phyloP scores from a whole-genome alignment of 2,329 filamentous ascomycete species.

The Trematosphaeria pertusa region DNA sequence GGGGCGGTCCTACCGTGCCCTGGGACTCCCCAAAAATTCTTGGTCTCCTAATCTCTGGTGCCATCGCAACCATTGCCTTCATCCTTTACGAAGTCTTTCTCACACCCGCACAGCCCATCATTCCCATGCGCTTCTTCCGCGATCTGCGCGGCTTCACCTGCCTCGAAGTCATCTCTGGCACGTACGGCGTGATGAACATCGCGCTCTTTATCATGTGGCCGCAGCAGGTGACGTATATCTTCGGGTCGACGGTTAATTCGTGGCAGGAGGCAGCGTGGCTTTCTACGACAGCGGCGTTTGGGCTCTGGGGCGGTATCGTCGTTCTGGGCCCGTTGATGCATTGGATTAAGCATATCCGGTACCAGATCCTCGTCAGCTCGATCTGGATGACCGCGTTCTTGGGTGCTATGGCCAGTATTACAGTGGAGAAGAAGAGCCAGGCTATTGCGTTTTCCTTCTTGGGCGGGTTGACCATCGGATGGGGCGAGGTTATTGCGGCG shows the following conservation, averaged over 20 bases:
- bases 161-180: slow-evolving; percentile 32
- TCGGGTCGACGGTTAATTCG: slow-evolving; percentile 18
- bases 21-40: slow-evolving; percentile 27
- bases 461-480: slow-evolving; percentile 21
- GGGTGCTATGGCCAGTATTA: slow-evolving; percentile 25
- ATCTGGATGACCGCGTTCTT: slow-evolving; percentile 25
- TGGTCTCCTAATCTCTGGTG: slow-evolving; percentile 31
- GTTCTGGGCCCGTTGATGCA: slow-evolving; percentile 30
- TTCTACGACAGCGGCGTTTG: slow-evolving; percentile 36
- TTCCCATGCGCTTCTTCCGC: slow-evolving; percentile 41
- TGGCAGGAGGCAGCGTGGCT: slow-evolving; percentile 37
- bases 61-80: slow-evolving; percentile 19
- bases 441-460: slow-evolving; percentile 22
- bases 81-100: slow-evolving; percentile 30
- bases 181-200: slow-evolving; percentile 33
- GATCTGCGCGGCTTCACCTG: slow-evolving; percentile 38
- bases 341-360: slow-evolving; percentile 28
- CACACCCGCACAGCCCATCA: slow-evolving; percentile 26
- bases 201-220: slow-evolving; percentile 40
- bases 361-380: slow-evolving; percentile 20
- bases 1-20: slow-evolving; percentile 44
- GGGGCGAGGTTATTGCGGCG: slow-evolving; percentile 21
- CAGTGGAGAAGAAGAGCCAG: slow-evolving; percentile 12
- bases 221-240: slow-evolving; percentile 28
- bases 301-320: slow-evolving; percentile 38